These are phyloP conservation scores for Vigna unguiculata DNA, from an alignment of 306 rosid species.

Conservation along the genomic window DNA sequence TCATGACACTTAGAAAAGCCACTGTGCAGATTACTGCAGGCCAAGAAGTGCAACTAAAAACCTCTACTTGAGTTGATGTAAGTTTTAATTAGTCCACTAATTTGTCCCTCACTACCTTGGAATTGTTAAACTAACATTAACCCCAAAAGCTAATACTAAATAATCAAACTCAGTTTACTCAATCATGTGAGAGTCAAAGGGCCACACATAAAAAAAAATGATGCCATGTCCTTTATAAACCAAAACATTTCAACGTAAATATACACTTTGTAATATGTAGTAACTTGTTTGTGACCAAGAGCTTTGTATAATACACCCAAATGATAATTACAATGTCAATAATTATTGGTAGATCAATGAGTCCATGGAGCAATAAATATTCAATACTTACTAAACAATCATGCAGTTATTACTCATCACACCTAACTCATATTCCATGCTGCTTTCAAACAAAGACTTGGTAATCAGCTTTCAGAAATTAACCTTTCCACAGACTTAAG, in stretches of 20 bases:
- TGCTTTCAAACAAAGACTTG: constrained; percentile 1
- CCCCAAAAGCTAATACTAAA: constrained; percentile 14
- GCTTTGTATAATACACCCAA: constrained; percentile 35
- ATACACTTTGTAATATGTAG: neutral
- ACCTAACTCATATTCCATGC: constrained; percentile 44
- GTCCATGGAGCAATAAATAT: neutral
- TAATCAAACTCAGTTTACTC: constrained; percentile 2
- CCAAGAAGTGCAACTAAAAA: constrained; percentile 26
- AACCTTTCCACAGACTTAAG: constrained; percentile 32
- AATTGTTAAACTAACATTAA: constrained; percentile 31
- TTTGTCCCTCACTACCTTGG: constrained; percentile 27
- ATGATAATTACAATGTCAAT: constrained; percentile 32
- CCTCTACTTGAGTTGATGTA: constrained; percentile 18
- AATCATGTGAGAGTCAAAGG: constrained; percentile 35
- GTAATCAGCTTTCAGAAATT: constrained; percentile 31
- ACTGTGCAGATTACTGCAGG: constrained; percentile 25
- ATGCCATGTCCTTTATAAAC: neutral
- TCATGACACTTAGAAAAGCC: constrained; percentile 36
- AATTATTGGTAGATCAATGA: neutral
- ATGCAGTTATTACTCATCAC: constrained; percentile 12
- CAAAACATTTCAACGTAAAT: constrained; percentile 19
- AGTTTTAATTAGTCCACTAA: constrained; percentile 42
- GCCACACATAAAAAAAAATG: constrained; percentile 27
- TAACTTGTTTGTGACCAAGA: constrained; percentile 1
- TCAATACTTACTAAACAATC: constrained; percentile 24